Percentiles rank a stretch among this genome's conserved stretches.
phyloP scores from a whole-genome alignment of 345 rosid species.

The Psidium friedrichsthalianum region DNA sequence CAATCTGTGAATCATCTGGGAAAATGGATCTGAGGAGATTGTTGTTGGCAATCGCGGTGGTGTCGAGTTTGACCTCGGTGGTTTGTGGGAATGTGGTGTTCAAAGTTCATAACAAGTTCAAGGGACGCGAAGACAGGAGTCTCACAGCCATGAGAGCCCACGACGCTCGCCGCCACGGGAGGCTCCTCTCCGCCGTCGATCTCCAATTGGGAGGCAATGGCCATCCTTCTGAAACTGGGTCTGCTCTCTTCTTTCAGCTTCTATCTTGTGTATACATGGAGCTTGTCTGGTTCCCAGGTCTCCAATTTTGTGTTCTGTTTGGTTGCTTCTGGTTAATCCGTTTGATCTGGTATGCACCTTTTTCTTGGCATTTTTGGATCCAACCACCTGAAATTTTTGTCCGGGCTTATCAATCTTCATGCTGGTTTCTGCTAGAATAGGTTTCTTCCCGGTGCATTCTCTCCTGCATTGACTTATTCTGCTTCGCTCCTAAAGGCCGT shows the following conservation, averaged over 20 bases:
- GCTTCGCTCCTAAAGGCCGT: not conserved
- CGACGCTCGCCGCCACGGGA: slow-evolving; percentile 27
- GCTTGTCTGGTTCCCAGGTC: not conserved
- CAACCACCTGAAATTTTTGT: not conserved
- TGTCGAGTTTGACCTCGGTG: not conserved
- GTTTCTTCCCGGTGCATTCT: not conserved
- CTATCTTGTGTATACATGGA: not conserved
- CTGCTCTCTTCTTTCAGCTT: not conserved
- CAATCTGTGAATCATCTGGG: not conserved
- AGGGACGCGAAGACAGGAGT: slow-evolving; percentile 1
- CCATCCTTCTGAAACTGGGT: slow-evolving; percentile 32
- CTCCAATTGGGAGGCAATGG: slow-evolving; percentile 35
- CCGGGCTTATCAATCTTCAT: not conserved
- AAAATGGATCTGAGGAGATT: slow-evolving; percentile 16
- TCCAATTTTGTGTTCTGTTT: not conserved
- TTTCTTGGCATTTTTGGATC: not conserved
- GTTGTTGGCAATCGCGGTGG: not conserved
- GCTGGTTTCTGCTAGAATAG: not conserved
- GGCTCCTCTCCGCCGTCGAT: slow-evolving; percentile 21
- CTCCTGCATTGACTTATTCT: not conserved
- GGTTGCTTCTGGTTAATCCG: not conserved
- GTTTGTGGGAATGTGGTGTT: slow-evolving; percentile 19
- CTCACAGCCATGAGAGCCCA: slow-evolving; percentile 21
- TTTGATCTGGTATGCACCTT: not conserved
- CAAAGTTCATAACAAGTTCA: slow-evolving; percentile 19